These are phyloP conservation scores for Calycina herbarum DNA, from an alignment of 2,329 filamentous ascomycete genomes.

Conservation along the genomic window DNA sequence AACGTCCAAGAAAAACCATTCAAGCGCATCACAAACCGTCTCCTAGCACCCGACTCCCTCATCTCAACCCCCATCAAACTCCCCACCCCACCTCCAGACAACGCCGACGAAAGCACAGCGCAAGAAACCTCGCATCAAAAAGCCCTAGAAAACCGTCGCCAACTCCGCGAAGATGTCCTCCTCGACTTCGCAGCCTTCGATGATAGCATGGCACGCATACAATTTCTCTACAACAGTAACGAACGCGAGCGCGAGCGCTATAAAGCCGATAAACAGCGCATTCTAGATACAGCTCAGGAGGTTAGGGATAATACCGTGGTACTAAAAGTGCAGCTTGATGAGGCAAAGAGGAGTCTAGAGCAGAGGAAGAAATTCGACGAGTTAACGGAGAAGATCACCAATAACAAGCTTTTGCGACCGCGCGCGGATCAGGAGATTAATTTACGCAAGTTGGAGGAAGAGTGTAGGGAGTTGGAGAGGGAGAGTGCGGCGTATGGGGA, in stretches of 20 bases:
- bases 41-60: slow-evolving; percentile 68
- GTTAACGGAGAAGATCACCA: slow-evolving; percentile 82
- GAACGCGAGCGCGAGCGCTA: slow-evolving; percentile 81
- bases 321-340: slow-evolving; percentile 73
- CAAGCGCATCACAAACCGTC: slow-evolving; percentile 80
- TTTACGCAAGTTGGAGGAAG: slow-evolving; percentile 78
- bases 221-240: slow-evolving; percentile 84
- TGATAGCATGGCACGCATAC: slow-evolving; percentile 80
- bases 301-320: slow-evolving; percentile 74
- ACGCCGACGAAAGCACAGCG: slow-evolving; percentile 43
- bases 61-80: slow-evolving; percentile 56
- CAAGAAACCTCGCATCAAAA: slow-evolving; percentile 49
- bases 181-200: slow-evolving; percentile 90
- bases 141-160: slow-evolving; percentile 55
- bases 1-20: slow-evolving; percentile 92
- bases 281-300: slow-evolving; percentile 73
- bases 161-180: slow-evolving; percentile 78
- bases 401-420: slow-evolving; percentile 74
- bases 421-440: slow-evolving; percentile 80
- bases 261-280: slow-evolving; percentile 74
- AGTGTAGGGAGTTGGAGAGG: slow-evolving; percentile 82
- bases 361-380: slow-evolving; percentile 86
- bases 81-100: slow-evolving; percentile 67
- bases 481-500: slow-evolving; percentile 79
- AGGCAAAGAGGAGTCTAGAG: slow-evolving; percentile 71